These are phyloP conservation scores for Closterium sp. DNA, from an alignment of 139 green algal species.

Conservation along the genomic window DNA sequence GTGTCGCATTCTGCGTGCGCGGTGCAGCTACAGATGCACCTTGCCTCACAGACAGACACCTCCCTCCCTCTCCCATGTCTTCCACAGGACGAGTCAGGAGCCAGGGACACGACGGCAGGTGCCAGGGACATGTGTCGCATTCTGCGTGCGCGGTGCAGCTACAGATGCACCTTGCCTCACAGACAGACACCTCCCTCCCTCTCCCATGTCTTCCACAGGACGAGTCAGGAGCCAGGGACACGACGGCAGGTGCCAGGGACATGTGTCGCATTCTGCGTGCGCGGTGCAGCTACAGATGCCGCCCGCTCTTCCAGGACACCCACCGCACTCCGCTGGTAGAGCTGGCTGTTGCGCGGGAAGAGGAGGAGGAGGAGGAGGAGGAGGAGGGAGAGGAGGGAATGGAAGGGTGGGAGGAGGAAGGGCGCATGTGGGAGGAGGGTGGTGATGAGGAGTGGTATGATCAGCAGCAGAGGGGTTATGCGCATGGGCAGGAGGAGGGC, in stretches of 20 bases:
- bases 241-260: not conserved
- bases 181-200: too few relatives aligned
- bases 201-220: too few relatives aligned
- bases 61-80: too few relatives aligned
- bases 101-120: too few relatives aligned
- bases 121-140: too few relatives aligned
- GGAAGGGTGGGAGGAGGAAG: not conserved
- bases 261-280: conserved; percentile 11
- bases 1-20: too few relatives aligned
- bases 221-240: not conserved
- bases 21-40: too few relatives aligned
- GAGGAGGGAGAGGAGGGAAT: not conserved
- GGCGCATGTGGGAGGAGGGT: not conserved
- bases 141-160: too few relatives aligned
- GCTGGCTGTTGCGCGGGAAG: not conserved
- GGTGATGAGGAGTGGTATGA: not conserved
- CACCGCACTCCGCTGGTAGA: not conserved
- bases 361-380: too few relatives aligned
- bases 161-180: too few relatives aligned
- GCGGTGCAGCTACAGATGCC: conserved; percentile 7
- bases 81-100: too few relatives aligned
- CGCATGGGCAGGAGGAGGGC: not conserved
- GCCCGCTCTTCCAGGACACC: not conserved
- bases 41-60: too few relatives aligned
- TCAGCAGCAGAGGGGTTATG: not conserved